Evolutionary conservation across 2,329 filamentous ascomycete genomes (phyloP).

Genomic region (Knufia petricola): DNA sequence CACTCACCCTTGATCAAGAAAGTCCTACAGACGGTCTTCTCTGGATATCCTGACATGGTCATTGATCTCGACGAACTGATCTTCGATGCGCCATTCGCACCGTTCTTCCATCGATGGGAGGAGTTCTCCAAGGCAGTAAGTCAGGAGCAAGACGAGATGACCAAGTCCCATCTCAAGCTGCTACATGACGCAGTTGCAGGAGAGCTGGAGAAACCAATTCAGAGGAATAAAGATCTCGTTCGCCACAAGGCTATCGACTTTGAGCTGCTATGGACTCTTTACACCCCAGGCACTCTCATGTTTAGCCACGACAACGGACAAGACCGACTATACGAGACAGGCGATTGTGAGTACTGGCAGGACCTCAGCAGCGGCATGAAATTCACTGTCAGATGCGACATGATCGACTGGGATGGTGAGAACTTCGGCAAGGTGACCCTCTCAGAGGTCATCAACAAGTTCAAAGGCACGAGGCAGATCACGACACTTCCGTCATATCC

Average conservation of each 20-base stretch:
- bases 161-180: slow-evolving; percentile 10
- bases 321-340: slow-evolving; percentile 5
- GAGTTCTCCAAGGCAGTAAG: slow-evolving; percentile 27
- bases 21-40: slow-evolving; percentile 46
- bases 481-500: slow-evolving; percentile 10
- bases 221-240: slow-evolving; percentile 6
- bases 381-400: slow-evolving; percentile 5
- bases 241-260: slow-evolving; percentile 12
- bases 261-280: slow-evolving; percentile 15
- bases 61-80: slow-evolving; percentile 51
- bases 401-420: slow-evolving; percentile 11
- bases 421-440: slow-evolving; percentile 8
- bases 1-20: slow-evolving; percentile 54
- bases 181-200: slow-evolving; percentile 8
- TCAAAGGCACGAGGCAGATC: slow-evolving; percentile 12
- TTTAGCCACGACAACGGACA: slow-evolving; percentile 11
- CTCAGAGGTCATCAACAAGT: slow-evolving; percentile 10
- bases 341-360: slow-evolving; percentile 8
- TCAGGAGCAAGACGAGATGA: slow-evolving; percentile 5
- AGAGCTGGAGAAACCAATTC: slow-evolving; percentile 7
- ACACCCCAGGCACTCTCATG: slow-evolving; percentile 11
- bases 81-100: slow-evolving; percentile 52
- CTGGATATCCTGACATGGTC: slow-evolving; percentile 51
- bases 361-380: slow-evolving; percentile 8
- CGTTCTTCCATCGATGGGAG: slow-evolving; percentile 58